phyloP scores from a whole-genome alignment of 768 basidiomycete genomes.

The Kwoniella botswanensis region DNA sequence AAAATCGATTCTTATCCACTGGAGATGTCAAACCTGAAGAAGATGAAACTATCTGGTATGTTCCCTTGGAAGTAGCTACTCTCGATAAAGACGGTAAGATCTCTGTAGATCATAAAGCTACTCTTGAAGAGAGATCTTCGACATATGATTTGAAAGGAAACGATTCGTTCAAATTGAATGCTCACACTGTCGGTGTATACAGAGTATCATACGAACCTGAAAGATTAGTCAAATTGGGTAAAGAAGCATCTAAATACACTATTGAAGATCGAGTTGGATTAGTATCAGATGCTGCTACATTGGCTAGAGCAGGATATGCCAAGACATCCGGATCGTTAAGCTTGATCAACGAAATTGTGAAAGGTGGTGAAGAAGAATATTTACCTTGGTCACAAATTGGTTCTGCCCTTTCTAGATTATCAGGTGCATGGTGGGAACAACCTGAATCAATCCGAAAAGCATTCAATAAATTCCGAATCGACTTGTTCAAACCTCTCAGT shows the following conservation, averaged over 20 bases:
- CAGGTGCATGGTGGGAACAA: slow-evolving; percentile 84
- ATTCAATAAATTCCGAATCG: slow-evolving; percentile 60
- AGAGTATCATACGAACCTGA: slow-evolving; percentile 85
- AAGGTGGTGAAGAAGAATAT: slow-evolving; percentile 76
- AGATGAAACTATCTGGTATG: slow-evolving; percentile 82
- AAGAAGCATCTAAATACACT: slow-evolving; percentile 80
- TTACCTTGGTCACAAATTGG: slow-evolving; percentile 79
- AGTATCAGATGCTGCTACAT: slow-evolving; percentile 77
- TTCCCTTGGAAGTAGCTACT: slow-evolving; percentile 71
- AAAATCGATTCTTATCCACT: slow-evolving; percentile 89
- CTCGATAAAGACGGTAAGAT: slow-evolving; percentile 70
- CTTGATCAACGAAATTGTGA: slow-evolving; percentile 69
- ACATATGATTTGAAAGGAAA: slow-evolving; percentile 71
- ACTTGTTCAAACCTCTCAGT: slow-evolving; percentile 71
- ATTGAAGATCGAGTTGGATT: slow-evolving; percentile 88
- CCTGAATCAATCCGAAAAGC: slow-evolving; percentile 62
- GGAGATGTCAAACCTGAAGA: slow-evolving; percentile 79
- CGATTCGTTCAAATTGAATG: slow-evolving; percentile 83
- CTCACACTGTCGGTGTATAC: slow-evolving; percentile 82
- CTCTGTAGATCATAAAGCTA: slow-evolving; percentile 66
- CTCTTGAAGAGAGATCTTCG: slow-evolving; percentile 73
- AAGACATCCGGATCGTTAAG: slow-evolving; percentile 77
- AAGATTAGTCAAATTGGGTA: slow-evolving; percentile 75
- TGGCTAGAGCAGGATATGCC: slow-evolving; percentile 79
- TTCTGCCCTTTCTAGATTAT: slow-evolving; percentile 65